A percentile compares a stretch with the other conserved stretches of the same genome.
phyloP scores from a whole-genome alignment of 495 filamentous ascomycete genomes.

The Umbilicaria muhlenbergii region DNA sequence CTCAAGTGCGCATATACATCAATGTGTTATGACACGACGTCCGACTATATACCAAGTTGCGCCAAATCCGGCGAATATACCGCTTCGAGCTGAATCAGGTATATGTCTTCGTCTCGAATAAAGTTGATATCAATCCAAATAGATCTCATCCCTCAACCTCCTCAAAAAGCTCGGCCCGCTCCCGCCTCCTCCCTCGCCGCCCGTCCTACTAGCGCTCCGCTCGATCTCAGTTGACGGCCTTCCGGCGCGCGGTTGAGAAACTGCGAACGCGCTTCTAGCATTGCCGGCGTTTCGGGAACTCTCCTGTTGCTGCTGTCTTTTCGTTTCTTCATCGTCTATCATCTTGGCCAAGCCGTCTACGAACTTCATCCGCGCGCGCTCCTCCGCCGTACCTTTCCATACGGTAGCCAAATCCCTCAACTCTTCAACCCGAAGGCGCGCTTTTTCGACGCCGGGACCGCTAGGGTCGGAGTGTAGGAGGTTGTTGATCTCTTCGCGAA shows the following conservation, averaged over 20 bases:
- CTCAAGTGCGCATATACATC: too few species aligned
- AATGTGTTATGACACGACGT: too few species aligned
- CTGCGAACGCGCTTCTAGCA: conserved; percentile 31
- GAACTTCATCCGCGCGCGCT: conserved; percentile 66
- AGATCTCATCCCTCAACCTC: conserved; percentile 61
- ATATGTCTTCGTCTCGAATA: too few species aligned
- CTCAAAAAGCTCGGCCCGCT: conserved; percentile 64
- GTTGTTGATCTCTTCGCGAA: conserved; percentile 49
- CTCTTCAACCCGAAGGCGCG: conserved; percentile 52
- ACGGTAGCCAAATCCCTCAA: conserved; percentile 55
- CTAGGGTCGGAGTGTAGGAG: too few species aligned
- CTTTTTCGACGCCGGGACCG: conserved; percentile 31
- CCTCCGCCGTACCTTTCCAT: conserved; percentile 93
- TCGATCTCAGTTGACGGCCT: conserved; percentile 7
- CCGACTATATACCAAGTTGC: too few species aligned
- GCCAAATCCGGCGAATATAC: too few species aligned
- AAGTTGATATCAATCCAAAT: conserved; percentile 33
- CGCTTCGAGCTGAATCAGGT: too few species aligned
- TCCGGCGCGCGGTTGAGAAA: background rate
- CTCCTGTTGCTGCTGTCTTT: conserved; percentile 23
- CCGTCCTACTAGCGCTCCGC: conserved; percentile 14
- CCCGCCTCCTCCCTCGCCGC: conserved; percentile 23
- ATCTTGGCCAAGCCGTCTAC: conserved; percentile 58
- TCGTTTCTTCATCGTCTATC: conserved; percentile 28
- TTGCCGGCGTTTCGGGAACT: conserved; percentile 37